phyloP scores from a whole-genome alignment of 768 basidiomycete species.

The Scleroderma citrinum region DNA sequence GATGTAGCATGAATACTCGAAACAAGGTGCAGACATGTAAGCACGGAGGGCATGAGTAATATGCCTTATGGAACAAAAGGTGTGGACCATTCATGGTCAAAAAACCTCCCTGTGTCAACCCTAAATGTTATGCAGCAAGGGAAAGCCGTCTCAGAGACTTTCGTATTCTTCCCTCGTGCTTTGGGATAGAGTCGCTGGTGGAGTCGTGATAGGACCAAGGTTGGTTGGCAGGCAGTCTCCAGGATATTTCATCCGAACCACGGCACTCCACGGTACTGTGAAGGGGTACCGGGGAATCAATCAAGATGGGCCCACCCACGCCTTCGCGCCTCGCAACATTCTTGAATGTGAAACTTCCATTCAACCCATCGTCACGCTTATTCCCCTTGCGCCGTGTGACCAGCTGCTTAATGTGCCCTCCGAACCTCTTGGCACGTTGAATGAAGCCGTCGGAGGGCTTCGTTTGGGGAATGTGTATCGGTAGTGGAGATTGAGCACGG shows the following conservation, averaged over 20 bases:
- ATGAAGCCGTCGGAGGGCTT: constrained; percentile 14
- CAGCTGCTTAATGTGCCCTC: constrained; percentile 25
- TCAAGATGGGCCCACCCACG: constrained; percentile 25
- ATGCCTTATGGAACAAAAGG: no score
- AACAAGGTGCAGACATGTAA: no score
- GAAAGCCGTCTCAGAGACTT: constrained; percentile 25
- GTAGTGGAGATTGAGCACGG: constrained; percentile 2
- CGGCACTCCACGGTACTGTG: constrained; percentile 4
- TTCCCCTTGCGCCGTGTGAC: constrained; percentile 10
- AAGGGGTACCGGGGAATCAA: constrained; percentile 17
- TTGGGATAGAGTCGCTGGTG: constrained; percentile 1
- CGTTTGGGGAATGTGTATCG: not conserved
- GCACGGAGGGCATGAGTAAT: no score
- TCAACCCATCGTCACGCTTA: constrained; percentile 15
- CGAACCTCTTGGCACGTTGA: constrained; percentile 22
- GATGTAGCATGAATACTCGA: no score
- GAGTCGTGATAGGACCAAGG: constrained; percentile 7
- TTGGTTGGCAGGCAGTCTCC: constrained; percentile 8
- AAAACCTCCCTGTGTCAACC: no score
- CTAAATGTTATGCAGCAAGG: constrained; percentile 22
- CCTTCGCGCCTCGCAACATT: constrained; percentile 22
- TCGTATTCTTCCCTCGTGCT: constrained; percentile 12
- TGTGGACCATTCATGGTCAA: no score
- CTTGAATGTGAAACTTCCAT: constrained; percentile 13
- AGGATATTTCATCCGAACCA: constrained; percentile 12